Conservation (phyloP, 176 grass and related monocot species). For the Themeda triandra region DNA sequence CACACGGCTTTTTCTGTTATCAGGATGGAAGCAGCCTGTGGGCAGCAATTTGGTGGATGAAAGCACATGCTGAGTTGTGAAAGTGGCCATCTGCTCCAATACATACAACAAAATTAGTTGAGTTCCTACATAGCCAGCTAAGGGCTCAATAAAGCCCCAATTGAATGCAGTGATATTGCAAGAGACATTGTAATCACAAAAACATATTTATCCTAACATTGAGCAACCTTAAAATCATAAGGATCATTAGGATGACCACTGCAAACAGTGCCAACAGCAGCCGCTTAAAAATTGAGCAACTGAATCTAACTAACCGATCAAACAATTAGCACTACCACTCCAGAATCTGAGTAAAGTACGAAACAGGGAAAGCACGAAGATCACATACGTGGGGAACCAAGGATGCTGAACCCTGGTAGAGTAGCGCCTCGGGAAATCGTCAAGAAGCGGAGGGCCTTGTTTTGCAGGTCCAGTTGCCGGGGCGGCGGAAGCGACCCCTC, state of each 20-base stretch:
- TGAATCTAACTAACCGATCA: neutral
- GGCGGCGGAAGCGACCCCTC: neutral
- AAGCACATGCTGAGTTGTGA: conserved; percentile 38
- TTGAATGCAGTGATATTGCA: neutral
- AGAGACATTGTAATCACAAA: neutral
- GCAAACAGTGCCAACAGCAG: neutral
- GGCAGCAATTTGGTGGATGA: conserved; percentile 18
- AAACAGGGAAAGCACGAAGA: neutral
- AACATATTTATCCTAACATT: neutral
- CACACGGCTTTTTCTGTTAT: neutral
- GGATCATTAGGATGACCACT: neutral
- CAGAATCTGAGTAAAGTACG: neutral
- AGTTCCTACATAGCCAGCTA: neutral
- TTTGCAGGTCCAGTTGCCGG: neutral
- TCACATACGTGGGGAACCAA: conserved; percentile 9
- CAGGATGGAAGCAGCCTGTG: neutral
- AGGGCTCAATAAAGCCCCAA: neutral
- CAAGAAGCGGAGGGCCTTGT: neutral
- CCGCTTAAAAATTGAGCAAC: neutral
- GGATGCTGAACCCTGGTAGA: neutral
- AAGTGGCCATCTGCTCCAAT: conserved; percentile 46
- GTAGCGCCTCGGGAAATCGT: neutral
- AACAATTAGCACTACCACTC: neutral
- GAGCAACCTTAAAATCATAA: neutral
- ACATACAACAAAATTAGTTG: neutral